Conservation (phyloP, 768 basidiomycete genomes). For the Agaricus sinodeliciosus region DNA sequence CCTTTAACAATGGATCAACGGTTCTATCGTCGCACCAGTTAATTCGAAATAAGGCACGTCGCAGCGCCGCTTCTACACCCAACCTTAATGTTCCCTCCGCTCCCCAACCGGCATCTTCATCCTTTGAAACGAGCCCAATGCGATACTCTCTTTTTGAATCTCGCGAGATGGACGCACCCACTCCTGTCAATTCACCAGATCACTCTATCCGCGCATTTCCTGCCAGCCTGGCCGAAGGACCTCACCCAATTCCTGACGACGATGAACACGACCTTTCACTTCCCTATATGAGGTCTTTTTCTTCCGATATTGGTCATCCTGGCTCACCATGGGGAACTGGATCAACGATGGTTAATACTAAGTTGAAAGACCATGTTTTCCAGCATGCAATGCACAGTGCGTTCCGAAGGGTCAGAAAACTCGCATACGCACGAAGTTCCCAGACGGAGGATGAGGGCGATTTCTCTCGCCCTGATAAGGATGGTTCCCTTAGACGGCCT, state of each 20-base stretch:
- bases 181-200: conserved; percentile 44
- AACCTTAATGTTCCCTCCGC: conserved; percentile 39
- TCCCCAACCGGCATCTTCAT: conserved; percentile 13
- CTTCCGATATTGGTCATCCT: conserved; percentile 32
- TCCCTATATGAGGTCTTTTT: conserved; percentile 33
- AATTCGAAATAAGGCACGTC: conserved; percentile 35
- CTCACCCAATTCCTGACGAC: conserved; percentile 16
- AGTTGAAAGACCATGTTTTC: conserved; percentile 93
- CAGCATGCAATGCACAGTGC: conserved; percentile 48
- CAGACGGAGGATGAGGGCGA: conserved; percentile 52
- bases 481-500: conserved; percentile 14
- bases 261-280: conserved; percentile 24
- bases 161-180: conserved; percentile 37
- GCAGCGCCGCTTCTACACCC: conserved; percentile 64
- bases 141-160: conserved; percentile 30
- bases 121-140: conserved; percentile 31
- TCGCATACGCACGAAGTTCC: conserved; percentile 29
- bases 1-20: conserved; percentile 31
- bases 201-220: conserved; percentile 26
- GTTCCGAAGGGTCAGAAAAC: conserved; percentile 63
- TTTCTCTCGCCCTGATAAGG: conserved; percentile 24
- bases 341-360: conserved; percentile 89
- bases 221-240: conserved; percentile 19
- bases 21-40: conserved; percentile 29
- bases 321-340: conserved; percentile 71